These are phyloP conservation scores for Erodium trifolium DNA, from an alignment of 441 rosid species.

Conservation along the genomic window DNA sequence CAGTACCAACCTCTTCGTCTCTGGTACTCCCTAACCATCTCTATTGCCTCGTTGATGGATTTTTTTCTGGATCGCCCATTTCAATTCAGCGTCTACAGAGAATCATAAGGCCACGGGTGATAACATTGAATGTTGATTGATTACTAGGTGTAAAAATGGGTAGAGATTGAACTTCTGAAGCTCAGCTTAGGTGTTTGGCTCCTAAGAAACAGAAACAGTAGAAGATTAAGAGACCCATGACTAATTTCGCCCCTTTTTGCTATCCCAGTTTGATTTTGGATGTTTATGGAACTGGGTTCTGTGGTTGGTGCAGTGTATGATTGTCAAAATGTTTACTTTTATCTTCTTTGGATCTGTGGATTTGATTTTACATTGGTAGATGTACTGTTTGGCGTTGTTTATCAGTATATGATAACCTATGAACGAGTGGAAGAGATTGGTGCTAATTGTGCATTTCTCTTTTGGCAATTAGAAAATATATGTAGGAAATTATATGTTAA, in stretches of 20 bases:
- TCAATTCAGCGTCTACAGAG: background rate
- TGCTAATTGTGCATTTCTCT: no score
- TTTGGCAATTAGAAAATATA: no score
- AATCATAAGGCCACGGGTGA: background rate
- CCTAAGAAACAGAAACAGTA: background rate
- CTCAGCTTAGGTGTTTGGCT: background rate
- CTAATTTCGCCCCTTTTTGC: no score
- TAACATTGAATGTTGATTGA: background rate
- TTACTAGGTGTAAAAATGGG: background rate
- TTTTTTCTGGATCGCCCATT: background rate
- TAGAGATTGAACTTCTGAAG: background rate
- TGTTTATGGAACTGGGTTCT: background rate
- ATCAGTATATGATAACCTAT: no score
- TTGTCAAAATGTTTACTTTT: background rate
- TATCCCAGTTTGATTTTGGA: background rate
- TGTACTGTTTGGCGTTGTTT: no score
- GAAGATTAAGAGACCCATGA: background rate
- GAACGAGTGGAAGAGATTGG: no score
- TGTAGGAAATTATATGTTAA: no score
- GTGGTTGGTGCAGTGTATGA: background rate
- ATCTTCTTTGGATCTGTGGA: no score
- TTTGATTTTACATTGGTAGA: no score
- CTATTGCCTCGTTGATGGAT: background rate
- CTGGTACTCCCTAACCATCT: slow-evolving; percentile 29
- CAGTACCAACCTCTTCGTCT: slow-evolving; percentile 66